phyloP scores from a whole-genome alignment of 2,329 filamentous ascomycete genomes.

The Allantophomopsis cytisporea region DNA sequence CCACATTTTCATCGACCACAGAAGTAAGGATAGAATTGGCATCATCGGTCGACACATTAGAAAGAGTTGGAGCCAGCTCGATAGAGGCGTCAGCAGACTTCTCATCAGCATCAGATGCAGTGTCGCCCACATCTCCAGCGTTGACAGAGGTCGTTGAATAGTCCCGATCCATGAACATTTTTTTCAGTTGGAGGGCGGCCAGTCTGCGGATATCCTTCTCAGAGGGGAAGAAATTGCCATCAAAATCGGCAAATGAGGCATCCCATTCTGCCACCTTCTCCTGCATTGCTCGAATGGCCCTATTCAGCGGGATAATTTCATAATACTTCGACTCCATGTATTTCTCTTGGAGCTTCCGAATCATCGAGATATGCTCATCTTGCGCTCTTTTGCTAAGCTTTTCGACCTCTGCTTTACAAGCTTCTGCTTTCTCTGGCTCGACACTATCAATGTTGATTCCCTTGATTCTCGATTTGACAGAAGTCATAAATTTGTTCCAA shows the following conservation, averaged over 20 bases:
- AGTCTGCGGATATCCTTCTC: conserved; percentile 93
- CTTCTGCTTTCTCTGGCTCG: conserved; percentile 71
- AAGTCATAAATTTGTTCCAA: conserved; percentile 75
- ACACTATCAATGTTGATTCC: conserved; percentile 89
- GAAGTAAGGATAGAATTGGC: conserved; percentile 49
- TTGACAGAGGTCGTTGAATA: conserved; percentile 66
- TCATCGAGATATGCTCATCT: conserved; percentile 65
- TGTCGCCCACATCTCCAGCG: conserved; percentile 51
- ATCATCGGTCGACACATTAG: conserved; percentile 41
- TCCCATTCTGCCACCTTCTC: conserved; percentile 94
- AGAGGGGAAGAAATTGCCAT: conserved; percentile 80
- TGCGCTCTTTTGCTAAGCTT: conserved; percentile 63
- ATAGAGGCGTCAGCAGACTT: conserved; percentile 23
- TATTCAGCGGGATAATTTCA: conserved; percentile 88
- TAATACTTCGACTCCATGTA: conserved; percentile 95
- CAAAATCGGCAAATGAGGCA: conserved; percentile 76
- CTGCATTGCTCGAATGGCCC: conserved; percentile 77
- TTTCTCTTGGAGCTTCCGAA: conserved; percentile 70
- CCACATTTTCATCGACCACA: conserved; percentile 44
- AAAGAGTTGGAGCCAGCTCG: conserved; percentile 11
- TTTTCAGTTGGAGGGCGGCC: conserved; percentile 83
- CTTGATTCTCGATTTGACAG: conserved; percentile 70
- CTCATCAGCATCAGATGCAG: conserved; percentile 30
- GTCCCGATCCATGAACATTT: conserved; percentile 77
- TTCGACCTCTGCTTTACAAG: conserved; percentile 73